Base-by-base conservation (phyloP, 2,329 filamentous ascomycete species). In the Furcasterigmium furcatum region DNA sequence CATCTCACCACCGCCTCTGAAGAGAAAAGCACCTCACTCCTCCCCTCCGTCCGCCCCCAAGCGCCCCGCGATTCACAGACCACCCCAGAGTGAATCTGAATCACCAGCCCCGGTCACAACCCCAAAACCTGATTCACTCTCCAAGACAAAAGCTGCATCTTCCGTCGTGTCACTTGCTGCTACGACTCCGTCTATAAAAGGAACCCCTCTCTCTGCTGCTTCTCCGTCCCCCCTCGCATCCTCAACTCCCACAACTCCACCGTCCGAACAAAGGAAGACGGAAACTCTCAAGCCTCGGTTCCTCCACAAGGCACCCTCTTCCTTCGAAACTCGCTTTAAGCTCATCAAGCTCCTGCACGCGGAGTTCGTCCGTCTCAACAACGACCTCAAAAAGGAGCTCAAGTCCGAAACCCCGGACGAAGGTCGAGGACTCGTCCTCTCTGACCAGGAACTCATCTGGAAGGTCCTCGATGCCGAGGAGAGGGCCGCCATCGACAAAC, bases 381-480 rank as follows among this genome's bases (percentile, higher is more conserved):
- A 73, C 13, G 79, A 82, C 52, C 62, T 87, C 3, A 70, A 71
- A 41, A 80, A 77, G 45, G 70, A 71, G 36, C 67, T 49, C 19
- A 77, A 74, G 45, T 68, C 70, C 43, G 66, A 66, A 22, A 74
- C 73, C 25, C 64, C 71, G 12, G 65, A 73, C 7, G 76, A 79
- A 18, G 68, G 73, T 35, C 60, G 63, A 34, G 66, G 71, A n/a
- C 68, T 88, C 3, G 58, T 83, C 14, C 62, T 90, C 39, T 78
- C 77, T 1, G 72, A 81, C 2, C 82, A 88, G 58, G 78, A 84
- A 38, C 71, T 91, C 19, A 85, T 91, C 50, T 79, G 77, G 53
- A 72, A 81, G 49, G 80, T 82, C 1, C 69, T 92, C 2, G 86
- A 92, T 53, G 82, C 91, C 49, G 95, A 99, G 66, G 84, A 95